Evolutionary conservation across 257 asterid genomes (phyloP).

Genomic region (Buddleja alternifolia): DNA sequence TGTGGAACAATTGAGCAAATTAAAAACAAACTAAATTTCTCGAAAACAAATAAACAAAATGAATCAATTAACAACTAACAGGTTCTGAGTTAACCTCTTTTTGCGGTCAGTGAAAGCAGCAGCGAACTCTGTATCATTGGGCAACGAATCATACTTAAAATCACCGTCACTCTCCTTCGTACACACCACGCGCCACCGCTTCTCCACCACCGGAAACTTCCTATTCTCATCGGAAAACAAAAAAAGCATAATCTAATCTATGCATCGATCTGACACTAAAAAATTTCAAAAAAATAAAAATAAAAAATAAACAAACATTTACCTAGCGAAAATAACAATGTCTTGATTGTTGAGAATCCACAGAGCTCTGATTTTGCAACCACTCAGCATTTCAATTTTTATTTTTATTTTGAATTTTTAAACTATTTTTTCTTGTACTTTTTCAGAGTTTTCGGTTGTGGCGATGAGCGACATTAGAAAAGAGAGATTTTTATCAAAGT

Average conservation of each 20-base stretch:
- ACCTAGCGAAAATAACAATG: constrained; percentile 83
- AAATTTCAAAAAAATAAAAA: not conserved
- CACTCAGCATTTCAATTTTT: constrained; percentile 61
- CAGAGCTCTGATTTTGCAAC: constrained; percentile 87
- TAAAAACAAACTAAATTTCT: not conserved
- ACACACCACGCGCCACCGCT: constrained; percentile 80
- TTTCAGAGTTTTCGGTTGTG: not conserved
- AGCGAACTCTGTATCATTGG: constrained; percentile 70
- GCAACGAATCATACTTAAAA: constrained; percentile 38
- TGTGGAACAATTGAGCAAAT: no score
- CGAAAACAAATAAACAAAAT: constrained; percentile 2
- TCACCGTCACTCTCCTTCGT: constrained; percentile 48
- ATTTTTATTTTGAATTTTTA: constrained; percentile 1
- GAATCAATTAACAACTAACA: not conserved
- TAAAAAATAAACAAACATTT: not conserved
- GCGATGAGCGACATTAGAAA: constrained; percentile 26
- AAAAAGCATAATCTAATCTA: constrained; percentile 5
- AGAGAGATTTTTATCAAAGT: constrained; percentile 4
- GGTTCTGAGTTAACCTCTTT: constrained; percentile 51
- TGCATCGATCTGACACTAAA: constrained; percentile 25
- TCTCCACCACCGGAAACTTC: constrained; percentile 94
- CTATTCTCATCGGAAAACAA: constrained; percentile 37
- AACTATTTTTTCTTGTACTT: not conserved
- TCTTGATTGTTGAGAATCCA: constrained; percentile 93
- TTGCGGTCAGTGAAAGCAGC: constrained; percentile 79